Conservation (phyloP, 2,329 filamentous ascomycete genomes). For the Endothia cerciana region DNA sequence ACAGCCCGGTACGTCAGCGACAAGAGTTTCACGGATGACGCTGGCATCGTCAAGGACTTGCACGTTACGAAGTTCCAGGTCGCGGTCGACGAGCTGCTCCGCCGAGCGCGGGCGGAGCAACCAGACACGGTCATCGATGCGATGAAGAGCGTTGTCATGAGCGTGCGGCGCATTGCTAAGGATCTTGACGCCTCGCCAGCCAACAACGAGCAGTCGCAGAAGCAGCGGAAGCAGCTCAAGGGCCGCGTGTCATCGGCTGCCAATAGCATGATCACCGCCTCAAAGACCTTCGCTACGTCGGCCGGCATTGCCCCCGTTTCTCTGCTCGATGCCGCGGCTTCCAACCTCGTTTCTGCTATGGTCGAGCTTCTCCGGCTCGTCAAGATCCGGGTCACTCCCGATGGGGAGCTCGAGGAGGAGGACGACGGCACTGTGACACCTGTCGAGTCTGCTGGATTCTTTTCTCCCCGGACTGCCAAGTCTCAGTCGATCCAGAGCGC, state of each 20-base stretch:
- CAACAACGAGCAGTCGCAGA: constrained; percentile 56
- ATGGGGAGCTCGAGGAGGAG: constrained; percentile 76
- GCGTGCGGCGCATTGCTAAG: constrained; percentile 81
- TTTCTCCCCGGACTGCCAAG: constrained; percentile 55
- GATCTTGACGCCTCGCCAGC: constrained; percentile 68
- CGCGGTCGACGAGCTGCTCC: constrained; percentile 86
- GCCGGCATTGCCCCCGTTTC: constrained; percentile 91
- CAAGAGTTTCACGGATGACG: constrained; percentile 68
- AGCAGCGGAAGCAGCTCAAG: constrained; percentile 72
- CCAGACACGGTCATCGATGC: constrained; percentile 77
- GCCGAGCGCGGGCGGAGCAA: constrained; percentile 73
- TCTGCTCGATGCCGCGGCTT: constrained; percentile 88
- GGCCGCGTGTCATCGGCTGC: constrained; percentile 86
- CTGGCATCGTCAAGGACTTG: constrained; percentile 85
- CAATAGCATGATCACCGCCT: constrained; percentile 93
- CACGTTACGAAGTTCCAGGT: constrained; percentile 96
- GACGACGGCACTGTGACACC: constrained; percentile 70
- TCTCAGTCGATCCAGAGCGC: constrained; percentile 30
- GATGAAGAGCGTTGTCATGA: constrained; percentile 84
- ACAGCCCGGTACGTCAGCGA: constrained; percentile 69
- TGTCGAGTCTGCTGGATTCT: constrained; percentile 70
- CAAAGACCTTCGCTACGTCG: constrained; percentile 85
- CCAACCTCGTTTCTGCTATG: constrained; percentile 82
- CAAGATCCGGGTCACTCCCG: constrained; percentile 79
- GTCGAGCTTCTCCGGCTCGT: constrained; percentile 83